A percentile compares a stretch with the other conserved stretches of the same genome.
These are phyloP conservation scores for Aspergillus calidoustus DNA, from an alignment of 2,329 filamentous ascomycete species.

Conservation along the genomic window DNA sequence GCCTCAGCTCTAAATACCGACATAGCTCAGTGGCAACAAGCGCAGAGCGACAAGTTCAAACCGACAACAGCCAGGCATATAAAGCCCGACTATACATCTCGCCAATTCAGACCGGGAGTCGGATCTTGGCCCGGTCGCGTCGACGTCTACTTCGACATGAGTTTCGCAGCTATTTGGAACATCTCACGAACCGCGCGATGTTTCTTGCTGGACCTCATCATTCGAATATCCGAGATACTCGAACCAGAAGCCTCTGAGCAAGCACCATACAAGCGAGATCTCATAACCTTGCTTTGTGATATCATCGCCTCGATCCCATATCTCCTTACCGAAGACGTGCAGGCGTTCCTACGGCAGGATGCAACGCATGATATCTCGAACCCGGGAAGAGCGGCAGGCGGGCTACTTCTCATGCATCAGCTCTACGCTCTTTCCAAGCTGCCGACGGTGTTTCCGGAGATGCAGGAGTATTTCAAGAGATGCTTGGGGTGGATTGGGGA, in stretches of 20 bases:
- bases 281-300: not conserved
- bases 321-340: not conserved
- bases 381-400: not conserved
- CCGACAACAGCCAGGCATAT: not conserved
- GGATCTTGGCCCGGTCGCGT: slow-evolving; percentile 9
- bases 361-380: not conserved
- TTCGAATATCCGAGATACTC: not conserved
- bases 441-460: not conserved
- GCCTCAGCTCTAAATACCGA: not conserved
- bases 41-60: not conserved
- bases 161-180: slow-evolving; percentile 5
- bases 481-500: slow-evolving; percentile 9
- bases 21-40: slow-evolving; percentile 1
- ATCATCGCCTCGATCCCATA: slow-evolving; percentile 9
- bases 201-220: slow-evolving; percentile 4
- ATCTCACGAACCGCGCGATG: slow-evolving; percentile 9
- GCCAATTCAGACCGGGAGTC: not conserved
- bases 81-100: not conserved
- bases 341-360: not conserved
- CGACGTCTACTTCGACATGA: slow-evolving; percentile 2
- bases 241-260: not conserved
- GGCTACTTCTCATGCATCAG: slow-evolving; percentile 10
- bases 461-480: slow-evolving; percentile 5
- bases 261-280: not conserved
- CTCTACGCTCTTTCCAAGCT: slow-evolving; percentile 1